phyloP scores from a whole-genome alignment of 495 filamentous ascomycete genomes.

The Penicillium paradoxum region DNA sequence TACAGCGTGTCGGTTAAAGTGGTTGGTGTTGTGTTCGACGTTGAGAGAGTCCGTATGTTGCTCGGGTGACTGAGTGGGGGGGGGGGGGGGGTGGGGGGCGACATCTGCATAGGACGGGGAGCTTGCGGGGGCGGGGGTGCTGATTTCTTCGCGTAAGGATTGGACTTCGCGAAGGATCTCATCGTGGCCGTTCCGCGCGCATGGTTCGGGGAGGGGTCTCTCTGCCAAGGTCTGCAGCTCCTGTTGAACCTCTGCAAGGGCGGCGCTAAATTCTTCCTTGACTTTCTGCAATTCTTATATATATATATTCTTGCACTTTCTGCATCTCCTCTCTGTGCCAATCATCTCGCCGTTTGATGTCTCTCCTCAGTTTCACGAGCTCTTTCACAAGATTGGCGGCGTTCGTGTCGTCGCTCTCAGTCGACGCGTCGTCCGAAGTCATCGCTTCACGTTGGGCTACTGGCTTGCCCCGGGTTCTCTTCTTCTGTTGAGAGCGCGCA shows the following conservation, averaged over 20 bases:
- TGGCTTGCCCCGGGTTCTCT: conserved; percentile 6
- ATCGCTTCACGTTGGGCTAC: conserved; percentile 11
- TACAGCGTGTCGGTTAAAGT: no score
- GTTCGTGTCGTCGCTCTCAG: conserved; percentile 17
- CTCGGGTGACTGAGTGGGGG: no score
- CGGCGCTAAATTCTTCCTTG: conserved; percentile 16
- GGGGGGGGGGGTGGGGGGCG: no score
- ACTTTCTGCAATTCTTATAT: no score
- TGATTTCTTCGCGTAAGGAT: conserved; percentile 16
- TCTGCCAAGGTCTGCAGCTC: conserved; percentile 12
- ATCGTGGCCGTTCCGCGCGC: conserved; percentile 10
- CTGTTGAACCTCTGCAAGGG: conserved; percentile 12
- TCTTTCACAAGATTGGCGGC: conserved; percentile 8
- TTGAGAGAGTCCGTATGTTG: no score
- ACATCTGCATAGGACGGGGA: no score
- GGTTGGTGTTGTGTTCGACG: no score
- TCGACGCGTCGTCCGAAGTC: conserved; percentile 11
- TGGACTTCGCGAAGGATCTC: conserved; percentile 18
- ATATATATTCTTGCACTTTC: conserved; percentile 5
- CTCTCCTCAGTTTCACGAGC: conserved; percentile 18
- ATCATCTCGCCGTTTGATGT: conserved; percentile 19
- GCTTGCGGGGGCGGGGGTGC: background rate
- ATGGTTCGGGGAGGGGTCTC: conserved; percentile 8
- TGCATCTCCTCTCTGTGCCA: conserved; percentile 15
- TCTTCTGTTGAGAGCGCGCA: conserved; percentile 9